Evolutionary conservation across 768 basidiomycete genomes (phyloP).

Genomic region (Leucogyrophana mollusca): DNA sequence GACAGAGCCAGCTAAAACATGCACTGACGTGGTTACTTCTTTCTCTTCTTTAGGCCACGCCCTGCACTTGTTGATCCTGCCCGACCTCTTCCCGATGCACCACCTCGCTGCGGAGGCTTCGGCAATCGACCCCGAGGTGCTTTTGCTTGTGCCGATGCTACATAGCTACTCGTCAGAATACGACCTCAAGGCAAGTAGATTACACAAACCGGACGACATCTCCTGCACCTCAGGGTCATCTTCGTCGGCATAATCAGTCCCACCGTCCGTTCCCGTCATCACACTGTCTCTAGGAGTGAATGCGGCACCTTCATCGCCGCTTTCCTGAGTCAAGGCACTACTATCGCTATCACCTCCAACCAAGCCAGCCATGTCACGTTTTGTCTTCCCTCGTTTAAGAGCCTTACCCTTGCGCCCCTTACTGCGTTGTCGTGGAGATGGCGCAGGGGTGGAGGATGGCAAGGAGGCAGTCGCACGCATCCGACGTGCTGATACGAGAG

Average conservation of each 20-base stretch:
- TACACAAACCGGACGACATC: constrained; percentile 53
- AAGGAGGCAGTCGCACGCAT: constrained; percentile 61
- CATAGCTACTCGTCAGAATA: constrained; percentile 13
- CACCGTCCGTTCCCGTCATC: constrained; percentile 68
- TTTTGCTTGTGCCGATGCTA: constrained; percentile 19
- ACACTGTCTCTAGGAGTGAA: constrained; percentile 66
- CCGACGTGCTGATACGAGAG: constrained; percentile 60
- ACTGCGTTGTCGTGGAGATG: constrained; percentile 42
- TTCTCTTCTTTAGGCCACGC: constrained; percentile 28
- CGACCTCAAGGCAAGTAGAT: background rate
- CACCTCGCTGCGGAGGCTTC: constrained; percentile 23
- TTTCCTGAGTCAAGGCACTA: constrained; percentile 81
- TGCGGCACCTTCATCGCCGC: constrained; percentile 65
- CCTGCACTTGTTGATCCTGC: constrained; percentile 19
- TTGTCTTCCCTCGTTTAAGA: constrained; percentile 44
- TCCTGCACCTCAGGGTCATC: constrained; percentile 62
- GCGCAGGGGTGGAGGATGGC: constrained; percentile 53
- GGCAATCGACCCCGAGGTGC: constrained; percentile 21
- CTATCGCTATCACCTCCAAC: constrained; percentile 83
- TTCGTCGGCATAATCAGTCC: constrained; percentile 69
- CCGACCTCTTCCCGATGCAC: constrained; percentile 22
- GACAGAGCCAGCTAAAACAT: no score
- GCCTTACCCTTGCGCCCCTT: constrained; percentile 40
- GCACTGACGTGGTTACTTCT: no score
- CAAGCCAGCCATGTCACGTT: constrained; percentile 66